Percentiles rank a stretch among this genome's conserved stretches.
Conservation (phyloP, 2,329 filamentous ascomycete genomes). For the Fusarium protoensiforme region DNA sequence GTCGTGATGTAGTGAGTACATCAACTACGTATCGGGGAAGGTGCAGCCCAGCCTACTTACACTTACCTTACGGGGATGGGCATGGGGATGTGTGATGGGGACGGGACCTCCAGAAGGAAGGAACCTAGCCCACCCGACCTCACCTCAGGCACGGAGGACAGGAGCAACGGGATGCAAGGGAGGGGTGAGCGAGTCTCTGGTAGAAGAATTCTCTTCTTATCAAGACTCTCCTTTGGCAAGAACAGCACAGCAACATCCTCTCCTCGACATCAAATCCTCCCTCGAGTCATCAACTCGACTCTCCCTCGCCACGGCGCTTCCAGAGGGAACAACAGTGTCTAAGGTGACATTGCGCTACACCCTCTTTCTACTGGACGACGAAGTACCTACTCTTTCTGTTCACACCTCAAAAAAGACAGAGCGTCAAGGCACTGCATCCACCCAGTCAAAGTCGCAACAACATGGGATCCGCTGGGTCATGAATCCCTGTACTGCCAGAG, state of each 20-base stretch:
- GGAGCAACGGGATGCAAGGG: slow-evolving; percentile 31
- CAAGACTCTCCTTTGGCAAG: background rate
- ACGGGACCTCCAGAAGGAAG: slow-evolving; percentile 14
- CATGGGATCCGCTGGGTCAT: slow-evolving; percentile 15
- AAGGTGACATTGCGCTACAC: background rate
- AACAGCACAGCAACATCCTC: slow-evolving; percentile 18
- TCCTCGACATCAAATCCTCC: slow-evolving; percentile 25
- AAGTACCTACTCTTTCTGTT: background rate
- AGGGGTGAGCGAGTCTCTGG: slow-evolving; percentile 3
- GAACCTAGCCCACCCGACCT: background rate
- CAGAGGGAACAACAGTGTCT: background rate
- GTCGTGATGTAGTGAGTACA: slow-evolving; percentile 13
- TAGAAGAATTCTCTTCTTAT: background rate
- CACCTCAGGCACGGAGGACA: slow-evolving; percentile 16
- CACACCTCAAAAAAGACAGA: background rate
- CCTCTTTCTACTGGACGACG: background rate
- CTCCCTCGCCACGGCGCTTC: background rate
- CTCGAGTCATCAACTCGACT: slow-evolving; percentile 14
- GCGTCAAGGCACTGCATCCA: slow-evolving; percentile 4
- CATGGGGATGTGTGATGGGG: background rate
- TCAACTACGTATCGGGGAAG: slow-evolving; percentile 22
- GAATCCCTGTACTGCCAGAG: background rate
- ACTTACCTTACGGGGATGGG: slow-evolving; percentile 14
- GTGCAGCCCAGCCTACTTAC: background rate
- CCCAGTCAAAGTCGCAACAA: slow-evolving; percentile 5